Evolutionary conservation across 768 basidiomycete species (phyloP), one percentile per base, ranked within the genome.

Genomic region (Tephrocybe sp.): DNA sequence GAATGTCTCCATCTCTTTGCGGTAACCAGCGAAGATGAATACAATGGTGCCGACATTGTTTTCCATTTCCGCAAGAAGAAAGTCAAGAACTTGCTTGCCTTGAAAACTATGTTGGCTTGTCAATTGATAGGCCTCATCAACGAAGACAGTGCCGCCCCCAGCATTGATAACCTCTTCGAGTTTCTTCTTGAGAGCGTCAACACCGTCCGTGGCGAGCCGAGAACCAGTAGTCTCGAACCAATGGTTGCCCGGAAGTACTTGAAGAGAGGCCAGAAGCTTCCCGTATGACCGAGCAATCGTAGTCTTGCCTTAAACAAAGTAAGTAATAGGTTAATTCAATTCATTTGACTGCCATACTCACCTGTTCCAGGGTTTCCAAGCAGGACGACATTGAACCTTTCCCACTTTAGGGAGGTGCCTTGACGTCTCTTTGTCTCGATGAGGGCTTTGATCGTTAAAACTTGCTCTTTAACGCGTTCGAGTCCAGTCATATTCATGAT

Each of bases 301-400:
- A 0, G 86, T 87, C 70, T 87, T 86, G 9, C 84, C 86, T 86
- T 38, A 0, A 32, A 32, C 4, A 19, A 27, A 41, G 12, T 40
- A 24, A 27, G 4, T 41, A 15, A 21, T 13, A 35, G 11, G 18
- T 30, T 5, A 21, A 37, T 25, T 1, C 44, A 25, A 16, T 19
- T 3, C 32, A 40, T n/a, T 16, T 26, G 26, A 28, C 22, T n/a
- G 5, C 28, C 1, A 28, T n/a, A 53, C 71, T 24, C 49, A 87
- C 86, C 86, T 62, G 87, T 89, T 8, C 86, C 86, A 3, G 86
- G 87, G 57, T 89, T 89, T 12, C 86, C 86, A 0, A 86, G 75
- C 11, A 89, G 67, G 11, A 72, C 75, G 16, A 78, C 72, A 60
- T 87, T 86, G 60, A 83, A 79, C 0, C 86, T 69, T 45, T 87